A percentile compares a stretch with the other conserved stretches of the same genome.
Evolutionary conservation across 2,329 filamentous ascomycete genomes (phyloP).

Genomic region (Epichloe baconii): DNA sequence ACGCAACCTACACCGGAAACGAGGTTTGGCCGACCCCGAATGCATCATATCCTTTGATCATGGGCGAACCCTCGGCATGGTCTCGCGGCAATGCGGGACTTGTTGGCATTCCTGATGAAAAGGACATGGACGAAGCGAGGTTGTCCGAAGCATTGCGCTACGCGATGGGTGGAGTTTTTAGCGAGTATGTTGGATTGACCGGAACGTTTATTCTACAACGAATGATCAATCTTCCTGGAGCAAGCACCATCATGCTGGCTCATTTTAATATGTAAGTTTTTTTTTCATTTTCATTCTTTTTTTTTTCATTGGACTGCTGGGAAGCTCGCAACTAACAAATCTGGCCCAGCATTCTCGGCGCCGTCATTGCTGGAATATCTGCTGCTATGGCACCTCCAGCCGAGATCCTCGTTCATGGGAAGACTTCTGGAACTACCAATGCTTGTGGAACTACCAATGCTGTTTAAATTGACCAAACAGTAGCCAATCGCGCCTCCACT

Average conservation of each 20-base stretch:
- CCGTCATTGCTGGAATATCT: slow-evolving; percentile 9
- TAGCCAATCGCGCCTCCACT: neutral
- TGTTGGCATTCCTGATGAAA: neutral
- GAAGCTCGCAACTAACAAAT: slow-evolving; percentile 6
- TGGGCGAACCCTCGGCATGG: neutral
- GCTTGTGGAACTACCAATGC: neutral
- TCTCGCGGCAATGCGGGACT: neutral
- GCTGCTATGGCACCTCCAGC: slow-evolving; percentile 7
- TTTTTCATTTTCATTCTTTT: too few relatives aligned
- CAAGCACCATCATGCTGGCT: slow-evolving; percentile 6
- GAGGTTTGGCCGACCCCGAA: neutral
- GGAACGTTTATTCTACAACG: neutral
- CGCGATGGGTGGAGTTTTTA: too few relatives aligned
- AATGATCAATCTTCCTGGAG: neutral
- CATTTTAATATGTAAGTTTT: slow-evolving; percentile 15
- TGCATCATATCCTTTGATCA: neutral
- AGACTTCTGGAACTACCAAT: neutral
- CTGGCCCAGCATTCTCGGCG: slow-evolving; percentile 9
- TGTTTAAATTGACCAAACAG: neutral
- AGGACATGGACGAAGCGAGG: neutral
- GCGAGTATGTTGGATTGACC: neutral
- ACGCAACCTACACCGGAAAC: neutral
- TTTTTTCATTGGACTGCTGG: neutral
- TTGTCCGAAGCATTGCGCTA: neutral
- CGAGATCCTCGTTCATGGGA: neutral